phyloP scores from a whole-genome alignment of 2,329 filamentous ascomycete species.

The Trichoderma polysporum region DNA sequence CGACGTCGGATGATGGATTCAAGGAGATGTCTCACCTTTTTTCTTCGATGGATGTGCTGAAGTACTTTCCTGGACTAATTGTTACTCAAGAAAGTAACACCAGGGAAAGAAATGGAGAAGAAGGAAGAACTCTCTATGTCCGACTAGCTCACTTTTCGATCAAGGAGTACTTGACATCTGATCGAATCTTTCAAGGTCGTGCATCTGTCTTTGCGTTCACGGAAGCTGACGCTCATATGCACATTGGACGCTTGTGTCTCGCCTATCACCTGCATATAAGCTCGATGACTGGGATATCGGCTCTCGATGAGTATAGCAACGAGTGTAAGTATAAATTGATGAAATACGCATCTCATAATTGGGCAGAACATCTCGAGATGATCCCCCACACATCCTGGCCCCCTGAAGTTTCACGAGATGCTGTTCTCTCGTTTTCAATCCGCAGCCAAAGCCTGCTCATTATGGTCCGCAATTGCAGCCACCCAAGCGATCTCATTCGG shows the following conservation, averaged over 20 bases:
- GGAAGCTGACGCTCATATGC: background rate
- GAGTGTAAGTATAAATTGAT: too few relatives aligned
- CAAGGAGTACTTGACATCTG: conserved; percentile 16
- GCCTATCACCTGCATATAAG: background rate
- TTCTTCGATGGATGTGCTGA: background rate
- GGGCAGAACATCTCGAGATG: background rate
- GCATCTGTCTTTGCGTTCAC: background rate
- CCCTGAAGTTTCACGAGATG: background rate
- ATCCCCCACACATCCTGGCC: background rate
- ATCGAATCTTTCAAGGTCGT: background rate
- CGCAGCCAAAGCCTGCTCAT: background rate
- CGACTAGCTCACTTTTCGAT: conserved; percentile 16
- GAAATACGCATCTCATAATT: background rate
- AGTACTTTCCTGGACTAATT: background rate
- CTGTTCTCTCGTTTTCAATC: background rate
- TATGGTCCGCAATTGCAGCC: too few relatives aligned
- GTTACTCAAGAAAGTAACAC: background rate
- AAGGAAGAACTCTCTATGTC: background rate
- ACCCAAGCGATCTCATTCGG: background rate
- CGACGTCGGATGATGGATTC: background rate
- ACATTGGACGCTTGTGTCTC: background rate
- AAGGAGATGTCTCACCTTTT: background rate
- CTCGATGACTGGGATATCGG: background rate
- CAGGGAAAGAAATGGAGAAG: background rate
- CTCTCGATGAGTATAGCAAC: too few relatives aligned